Conservation (phyloP, 1,139 yeast species). For the Tardiomyces depauwii region DNA sequence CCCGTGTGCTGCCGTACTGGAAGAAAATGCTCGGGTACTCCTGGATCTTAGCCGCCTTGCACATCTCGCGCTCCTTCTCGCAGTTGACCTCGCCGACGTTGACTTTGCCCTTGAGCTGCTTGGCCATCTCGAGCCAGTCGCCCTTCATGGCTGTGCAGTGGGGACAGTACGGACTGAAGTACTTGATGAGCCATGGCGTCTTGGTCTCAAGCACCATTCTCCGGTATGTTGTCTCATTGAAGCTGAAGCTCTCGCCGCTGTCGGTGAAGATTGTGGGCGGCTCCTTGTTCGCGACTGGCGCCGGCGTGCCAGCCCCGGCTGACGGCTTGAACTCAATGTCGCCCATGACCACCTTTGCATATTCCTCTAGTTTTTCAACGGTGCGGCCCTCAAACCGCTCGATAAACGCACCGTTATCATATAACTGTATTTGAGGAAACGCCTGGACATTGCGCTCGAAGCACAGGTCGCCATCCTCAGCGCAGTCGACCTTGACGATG, state of each 20-base stretch:
- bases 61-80: conserved; percentile 22
- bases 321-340: neutral
- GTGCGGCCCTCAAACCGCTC: conserved; percentile 13
- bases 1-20: conserved; percentile 21
- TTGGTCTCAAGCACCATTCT: conserved; percentile 7
- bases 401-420: conserved; percentile 21
- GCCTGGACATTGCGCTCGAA: conserved; percentile 16
- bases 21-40: conserved; percentile 24
- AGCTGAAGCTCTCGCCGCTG: neutral
- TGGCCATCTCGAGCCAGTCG: conserved; percentile 28
- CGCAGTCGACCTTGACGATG: conserved; percentile 30
- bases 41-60: conserved; percentile 22
- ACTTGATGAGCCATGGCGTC: conserved; percentile 31
- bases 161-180: conserved; percentile 29
- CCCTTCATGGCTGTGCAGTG: conserved; percentile 28
- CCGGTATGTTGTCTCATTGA: conserved; percentile 13
- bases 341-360: conserved; percentile 4
- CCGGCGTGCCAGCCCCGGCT: neutral
- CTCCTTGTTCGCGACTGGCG: neutral
- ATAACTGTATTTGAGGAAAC: conserved; percentile 27
- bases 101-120: conserved; percentile 19
- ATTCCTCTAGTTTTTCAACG: conserved; percentile 5
- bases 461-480: conserved; percentile 31
- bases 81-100: conserved; percentile 34
- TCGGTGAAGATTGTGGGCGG: neutral